Percentiles rank a stretch among this genome's conserved stretches.
Conservation (phyloP, 805 yeast genomes). For the Metschnikowia sp. region DNA sequence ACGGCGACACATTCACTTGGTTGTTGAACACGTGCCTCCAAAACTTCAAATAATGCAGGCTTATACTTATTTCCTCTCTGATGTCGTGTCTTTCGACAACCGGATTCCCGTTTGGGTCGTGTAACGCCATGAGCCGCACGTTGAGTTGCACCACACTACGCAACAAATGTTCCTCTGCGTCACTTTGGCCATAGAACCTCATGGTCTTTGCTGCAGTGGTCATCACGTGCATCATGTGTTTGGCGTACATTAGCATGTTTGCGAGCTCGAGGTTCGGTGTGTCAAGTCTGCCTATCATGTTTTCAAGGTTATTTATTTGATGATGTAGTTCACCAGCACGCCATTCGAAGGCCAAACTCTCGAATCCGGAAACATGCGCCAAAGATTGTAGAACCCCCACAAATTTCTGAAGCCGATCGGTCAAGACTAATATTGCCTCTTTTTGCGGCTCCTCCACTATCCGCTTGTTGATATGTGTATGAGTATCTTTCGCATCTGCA, state of each 20-base stretch:
- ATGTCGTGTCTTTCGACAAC: background rate
- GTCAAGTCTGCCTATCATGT: no score
- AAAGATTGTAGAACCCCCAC: background rate
- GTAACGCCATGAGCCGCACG: background rate
- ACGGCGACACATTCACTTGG: background rate
- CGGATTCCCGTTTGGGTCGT: background rate
- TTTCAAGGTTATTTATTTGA: background rate
- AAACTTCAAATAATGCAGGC: background rate
- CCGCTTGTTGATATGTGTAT: background rate
- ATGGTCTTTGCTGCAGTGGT: background rate
- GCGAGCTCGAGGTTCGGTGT: background rate
- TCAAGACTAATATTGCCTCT: no score
- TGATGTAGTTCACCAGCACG: background rate
- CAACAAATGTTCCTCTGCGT: background rate
- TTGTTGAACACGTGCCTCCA: background rate
- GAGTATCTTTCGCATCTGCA: background rate
- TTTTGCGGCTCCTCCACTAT: no score
- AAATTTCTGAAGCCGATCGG: background rate
- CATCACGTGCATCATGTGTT: background rate
- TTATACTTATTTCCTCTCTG: background rate
- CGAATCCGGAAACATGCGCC: background rate
- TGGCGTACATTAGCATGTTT: background rate
- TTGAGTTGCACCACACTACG: background rate
- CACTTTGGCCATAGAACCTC: background rate
- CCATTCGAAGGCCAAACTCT: background rate